phyloP scores from a whole-genome alignment of 257 asterid species.

The Petunia secreta region DNA sequence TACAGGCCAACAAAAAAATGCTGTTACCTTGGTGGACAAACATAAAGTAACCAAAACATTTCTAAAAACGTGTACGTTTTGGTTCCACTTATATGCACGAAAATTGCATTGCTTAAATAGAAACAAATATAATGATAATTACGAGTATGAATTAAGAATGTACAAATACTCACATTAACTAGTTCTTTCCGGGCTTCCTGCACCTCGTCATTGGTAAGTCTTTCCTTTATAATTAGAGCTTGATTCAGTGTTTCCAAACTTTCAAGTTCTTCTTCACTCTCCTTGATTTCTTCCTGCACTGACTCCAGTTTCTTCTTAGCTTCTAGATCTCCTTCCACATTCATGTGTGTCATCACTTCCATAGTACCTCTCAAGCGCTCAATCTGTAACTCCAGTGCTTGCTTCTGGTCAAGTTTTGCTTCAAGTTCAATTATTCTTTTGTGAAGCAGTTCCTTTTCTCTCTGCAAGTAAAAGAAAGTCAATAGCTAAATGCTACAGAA shows the following conservation, averaged over 20 bases:
- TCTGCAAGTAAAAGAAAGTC: constrained; percentile 45
- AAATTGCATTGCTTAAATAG: neutral
- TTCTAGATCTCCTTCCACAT: constrained; percentile 59
- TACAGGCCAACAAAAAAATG: neutral
- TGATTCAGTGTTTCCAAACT: constrained; percentile 47
- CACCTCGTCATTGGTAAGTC: constrained; percentile 64
- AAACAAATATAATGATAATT: neutral
- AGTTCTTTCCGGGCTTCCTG: constrained; percentile 76
- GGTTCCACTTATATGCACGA: neutral
- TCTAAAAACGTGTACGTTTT: neutral
- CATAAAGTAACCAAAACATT: constrained; percentile 2
- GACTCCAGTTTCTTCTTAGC: constrained; percentile 47
- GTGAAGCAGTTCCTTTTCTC: constrained; percentile 59
- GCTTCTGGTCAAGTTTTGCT: constrained; percentile 70
- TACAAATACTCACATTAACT: constrained; percentile 47
- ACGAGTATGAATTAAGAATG: constrained; percentile 15
- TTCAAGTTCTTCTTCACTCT: constrained; percentile 63
- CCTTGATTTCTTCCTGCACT: constrained; percentile 57
- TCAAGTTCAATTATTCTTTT: constrained; percentile 61
- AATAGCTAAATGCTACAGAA: constrained; percentile 18
- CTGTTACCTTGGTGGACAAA: neutral
- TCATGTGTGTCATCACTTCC: constrained; percentile 62
- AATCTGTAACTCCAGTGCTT: constrained; percentile 66
- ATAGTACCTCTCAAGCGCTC: constrained; percentile 56
- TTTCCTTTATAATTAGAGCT: constrained; percentile 60